Conservation (phyloP, 306 rosid species). For the Malus sylvestris region DNA sequence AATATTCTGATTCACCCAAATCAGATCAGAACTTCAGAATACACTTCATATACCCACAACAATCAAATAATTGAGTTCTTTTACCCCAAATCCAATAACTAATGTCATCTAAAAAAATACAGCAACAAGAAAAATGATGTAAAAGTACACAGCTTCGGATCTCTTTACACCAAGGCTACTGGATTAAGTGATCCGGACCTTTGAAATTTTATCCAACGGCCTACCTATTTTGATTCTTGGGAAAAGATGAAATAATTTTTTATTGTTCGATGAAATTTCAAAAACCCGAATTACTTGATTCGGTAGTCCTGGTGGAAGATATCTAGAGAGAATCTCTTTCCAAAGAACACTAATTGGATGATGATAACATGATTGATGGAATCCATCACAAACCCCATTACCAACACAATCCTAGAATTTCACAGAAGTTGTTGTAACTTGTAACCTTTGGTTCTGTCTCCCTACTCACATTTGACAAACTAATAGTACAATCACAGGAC, state of each 20-base stretch:
- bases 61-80: not conserved
- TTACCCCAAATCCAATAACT: not conserved
- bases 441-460: not conserved
- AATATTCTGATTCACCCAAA: not conserved
- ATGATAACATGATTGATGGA: not conserved
- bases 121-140: not conserved
- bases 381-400: not conserved
- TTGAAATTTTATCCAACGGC: no score
- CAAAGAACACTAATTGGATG: not conserved
- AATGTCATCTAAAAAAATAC: not conserved
- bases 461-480: not conserved
- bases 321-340: no score
- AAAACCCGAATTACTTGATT: rapidly evolving
- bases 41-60: not conserved
- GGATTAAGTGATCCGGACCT: no score
- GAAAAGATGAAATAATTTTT: no score
- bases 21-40: not conserved
- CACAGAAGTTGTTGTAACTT: not conserved
- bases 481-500: not conserved
- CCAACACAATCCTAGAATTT: not conserved
- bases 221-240: no score
- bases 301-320: no score
- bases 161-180: no score
- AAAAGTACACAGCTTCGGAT: not conserved
- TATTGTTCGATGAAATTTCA: no score